These are phyloP conservation scores for Glaciozyma martinii DNA, from an alignment of 768 basidiomycete genomes.

Conservation along the genomic window DNA sequence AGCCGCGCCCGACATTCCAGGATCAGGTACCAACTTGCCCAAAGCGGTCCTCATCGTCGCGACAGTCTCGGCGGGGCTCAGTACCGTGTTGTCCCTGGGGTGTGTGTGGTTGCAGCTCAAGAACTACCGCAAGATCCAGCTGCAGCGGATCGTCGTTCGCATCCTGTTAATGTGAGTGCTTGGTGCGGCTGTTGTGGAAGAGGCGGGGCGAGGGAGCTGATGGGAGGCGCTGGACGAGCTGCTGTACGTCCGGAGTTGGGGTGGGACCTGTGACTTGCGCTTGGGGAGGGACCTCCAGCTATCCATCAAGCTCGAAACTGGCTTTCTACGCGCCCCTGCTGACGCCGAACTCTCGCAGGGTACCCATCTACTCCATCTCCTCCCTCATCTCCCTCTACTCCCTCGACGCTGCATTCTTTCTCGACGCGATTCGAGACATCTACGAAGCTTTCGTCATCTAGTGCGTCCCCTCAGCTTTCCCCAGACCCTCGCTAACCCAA, in stretches of 20 bases:
- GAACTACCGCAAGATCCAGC: conserved; percentile 59
- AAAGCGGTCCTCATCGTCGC: conserved; percentile 50
- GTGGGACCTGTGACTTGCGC: neutral
- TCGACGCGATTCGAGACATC: conserved; percentile 86
- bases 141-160: conserved; percentile 72
- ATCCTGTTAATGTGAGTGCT: conserved; percentile 83
- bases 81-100: conserved; percentile 61
- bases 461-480: neutral
- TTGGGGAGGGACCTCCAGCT: neutral
- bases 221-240: neutral
- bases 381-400: conserved; percentile 90
- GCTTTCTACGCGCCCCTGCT: neutral
- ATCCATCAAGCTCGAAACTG: neutral
- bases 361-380: conserved; percentile 78
- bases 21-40: conserved; percentile 22
- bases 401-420: conserved; percentile 87
- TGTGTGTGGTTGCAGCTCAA: conserved; percentile 74
- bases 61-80: conserved; percentile 56
- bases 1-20: neutral
- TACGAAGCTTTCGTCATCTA: conserved; percentile 98
- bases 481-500: neutral
- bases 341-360: conserved; percentile 35
- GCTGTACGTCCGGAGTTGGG: neutral
- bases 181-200: neutral
- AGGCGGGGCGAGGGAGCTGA: neutral